Evolutionary conservation across 305 asterid species (phyloP).

Genomic region (Salvia sclarea): DNA sequence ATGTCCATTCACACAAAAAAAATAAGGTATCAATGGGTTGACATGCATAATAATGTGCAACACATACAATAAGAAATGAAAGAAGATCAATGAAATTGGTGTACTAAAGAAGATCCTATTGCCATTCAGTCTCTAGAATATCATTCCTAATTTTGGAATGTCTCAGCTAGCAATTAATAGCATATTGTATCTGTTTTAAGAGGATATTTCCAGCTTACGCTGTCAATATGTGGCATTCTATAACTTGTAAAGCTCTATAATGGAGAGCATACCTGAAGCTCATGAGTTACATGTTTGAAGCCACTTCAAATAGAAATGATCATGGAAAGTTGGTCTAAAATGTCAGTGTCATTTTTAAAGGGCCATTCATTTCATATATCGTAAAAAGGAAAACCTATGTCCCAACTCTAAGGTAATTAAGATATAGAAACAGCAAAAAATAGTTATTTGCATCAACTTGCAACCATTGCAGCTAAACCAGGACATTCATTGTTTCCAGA

Average conservation of each 20-base stretch:
- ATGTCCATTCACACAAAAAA: background rate
- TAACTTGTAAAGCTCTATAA: background rate
- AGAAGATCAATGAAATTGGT: background rate
- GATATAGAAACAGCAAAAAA: background rate
- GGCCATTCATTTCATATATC: constrained; percentile 13
- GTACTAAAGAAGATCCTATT: too few relatives aligned
- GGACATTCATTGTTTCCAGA: background rate
- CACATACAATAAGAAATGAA: background rate
- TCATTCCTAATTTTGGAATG: background rate
- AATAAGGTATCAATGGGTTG: background rate
- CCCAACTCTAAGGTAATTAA: background rate
- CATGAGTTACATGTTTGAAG: background rate
- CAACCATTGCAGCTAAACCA: background rate
- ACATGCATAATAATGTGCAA: constrained; percentile 10
- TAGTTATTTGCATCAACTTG: background rate
- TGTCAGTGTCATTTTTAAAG: background rate
- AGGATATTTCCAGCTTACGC: background rate
- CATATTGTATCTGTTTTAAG: background rate
- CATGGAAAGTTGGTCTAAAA: background rate
- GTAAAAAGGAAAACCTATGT: background rate
- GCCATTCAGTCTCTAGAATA: too few relatives aligned
- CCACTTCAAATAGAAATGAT: constrained; percentile 4
- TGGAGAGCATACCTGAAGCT: background rate
- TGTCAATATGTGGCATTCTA: background rate
- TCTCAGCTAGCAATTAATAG: background rate